Base-by-base conservation (phyloP, 176 grass and related monocot genomes). In the maize (Zea mays) region DNA sequence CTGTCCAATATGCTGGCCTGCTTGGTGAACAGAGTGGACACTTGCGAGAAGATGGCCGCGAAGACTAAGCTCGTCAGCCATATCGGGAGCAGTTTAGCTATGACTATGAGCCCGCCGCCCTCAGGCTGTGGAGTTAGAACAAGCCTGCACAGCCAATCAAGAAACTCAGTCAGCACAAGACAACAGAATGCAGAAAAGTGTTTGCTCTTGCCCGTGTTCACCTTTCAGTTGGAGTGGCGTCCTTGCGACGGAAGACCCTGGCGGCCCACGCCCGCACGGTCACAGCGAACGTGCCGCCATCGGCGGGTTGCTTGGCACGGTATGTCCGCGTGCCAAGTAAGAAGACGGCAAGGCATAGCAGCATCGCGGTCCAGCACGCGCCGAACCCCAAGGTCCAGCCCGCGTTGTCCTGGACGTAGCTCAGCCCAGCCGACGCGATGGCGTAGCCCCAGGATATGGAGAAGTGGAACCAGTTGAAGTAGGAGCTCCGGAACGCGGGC, bases 401-500 rank as follows among this genome's bases (percentile, higher is more conserved):
- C 61, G 89, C 56, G 79, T 85, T 95, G 65, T 95, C 92, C 63
- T 95, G 78, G 50, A 87, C 12, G 21, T 95, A 95, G 75, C 78
- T 87, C 17, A 91, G 33, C 27, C 3, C 48, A 7, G 73, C 27
- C 19, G 86, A 69, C 8, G 64, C 2, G 27, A 27, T 27, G 36
- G 49, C 67, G 47, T 73, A 81, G 75, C 92, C 87, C 34, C 72
- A 83, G 0, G 81, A 91, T 1, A 91, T 62, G 44, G 41, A 87
- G 62, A 95, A 95, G 72, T 87, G 90, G 87, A 86, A 76, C 93
- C 93, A 97, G 78, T 90, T 97, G 87, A 97, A 91, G 77, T 77
- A 92, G 27, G 90, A 88, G 75, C 85, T 90, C 61, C 85, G 70
- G 0, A 85, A 83, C 50, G 63, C 46, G 49, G 21, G 59, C 48